These are phyloP conservation scores for Strobilomyces dryophilus DNA, from an alignment of 768 basidiomycete genomes.

Conservation along the genomic window DNA sequence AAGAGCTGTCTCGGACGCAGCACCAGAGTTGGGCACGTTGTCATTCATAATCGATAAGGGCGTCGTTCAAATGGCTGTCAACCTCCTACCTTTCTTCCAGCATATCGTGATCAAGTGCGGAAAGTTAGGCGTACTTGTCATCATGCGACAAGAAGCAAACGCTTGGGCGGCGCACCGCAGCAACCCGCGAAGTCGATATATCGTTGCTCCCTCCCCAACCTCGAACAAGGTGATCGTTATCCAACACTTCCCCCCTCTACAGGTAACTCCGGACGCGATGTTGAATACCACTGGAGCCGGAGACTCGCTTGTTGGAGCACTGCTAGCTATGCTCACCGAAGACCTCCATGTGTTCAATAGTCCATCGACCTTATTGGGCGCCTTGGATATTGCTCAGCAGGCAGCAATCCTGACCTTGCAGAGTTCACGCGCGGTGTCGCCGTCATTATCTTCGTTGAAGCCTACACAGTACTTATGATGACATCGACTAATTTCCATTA, in stretches of 20 bases:
- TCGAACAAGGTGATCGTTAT: slow-evolving; percentile 53
- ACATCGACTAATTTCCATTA: not conserved
- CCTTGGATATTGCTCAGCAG: slow-evolving; percentile 56
- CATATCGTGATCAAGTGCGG: slow-evolving; percentile 87
- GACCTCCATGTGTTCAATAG: slow-evolving; percentile 42
- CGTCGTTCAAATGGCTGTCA: slow-evolving; percentile 73
- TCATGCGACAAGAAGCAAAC: slow-evolving; percentile 49
- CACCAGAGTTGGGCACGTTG: slow-evolving; percentile 41
- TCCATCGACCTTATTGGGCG: slow-evolving; percentile 39
- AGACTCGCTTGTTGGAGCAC: slow-evolving; percentile 81
- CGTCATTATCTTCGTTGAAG: slow-evolving; percentile 41
- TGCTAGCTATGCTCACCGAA: slow-evolving; percentile 63
- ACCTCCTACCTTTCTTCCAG: slow-evolving; percentile 81
- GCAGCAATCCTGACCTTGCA: slow-evolving; percentile 61
- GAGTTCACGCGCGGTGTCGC: slow-evolving; percentile 62
- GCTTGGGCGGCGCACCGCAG: slow-evolving; percentile 51
- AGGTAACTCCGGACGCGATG: slow-evolving; percentile 32
- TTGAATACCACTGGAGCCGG: slow-evolving; percentile 90
- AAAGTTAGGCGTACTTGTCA: slow-evolving; percentile 57
- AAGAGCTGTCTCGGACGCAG: slow-evolving; percentile 38
- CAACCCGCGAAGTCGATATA: slow-evolving; percentile 41
- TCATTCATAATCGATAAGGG: slow-evolving; percentile 67
- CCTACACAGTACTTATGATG: not conserved
- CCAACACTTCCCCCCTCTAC: slow-evolving; percentile 67
- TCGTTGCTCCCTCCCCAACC: slow-evolving; percentile 47